Base-by-base conservation (phyloP, 2,329 filamentous ascomycete genomes). In the Cryphonectria carpinicola region DNA sequence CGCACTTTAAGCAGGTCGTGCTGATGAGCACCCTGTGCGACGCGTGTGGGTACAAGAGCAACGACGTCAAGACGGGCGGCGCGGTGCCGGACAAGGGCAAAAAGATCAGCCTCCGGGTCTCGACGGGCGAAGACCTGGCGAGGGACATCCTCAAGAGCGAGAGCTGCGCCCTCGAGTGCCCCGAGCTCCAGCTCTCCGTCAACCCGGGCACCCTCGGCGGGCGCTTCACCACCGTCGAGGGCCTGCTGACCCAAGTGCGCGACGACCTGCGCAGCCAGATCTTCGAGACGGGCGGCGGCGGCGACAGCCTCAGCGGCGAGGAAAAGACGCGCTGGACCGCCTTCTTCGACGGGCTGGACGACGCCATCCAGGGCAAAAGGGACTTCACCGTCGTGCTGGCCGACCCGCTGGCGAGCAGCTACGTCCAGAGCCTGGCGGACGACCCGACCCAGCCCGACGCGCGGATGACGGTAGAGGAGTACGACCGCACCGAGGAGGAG, bases 91-190 rank as follows among this genome's bases (percentile, higher is more conserved):
- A 92, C 69, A 90, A 92, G 79, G 96, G 96, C 72, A 92, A 92
- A 80, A 92, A 90, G 75, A 97, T 98, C 76, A 94, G 88, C 0
- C 86, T 99, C 37, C 84, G 86, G 67, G 92, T 98, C 69, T 85
- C 90, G 71, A 89, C 82, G 46, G 79, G 84, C 43, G 87, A 90
- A 71, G 96, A 99, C 80, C 87, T 99, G 60, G 92, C 91, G 17
- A 90, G 96, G 73, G 96, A 99, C 78, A 97, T 99, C 72, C 90
- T 99, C 77, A 99, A 99, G 85, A 94, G 93, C 75, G 96, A 99
- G 81, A 96, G 92, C 37, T 98, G 96, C 78, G 91, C 90, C 17
- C 86, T 99, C 72, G 89, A 91, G 77, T 97, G 94, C 79, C 92
- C 94, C 0, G 95, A 99, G 79, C 90, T 98, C 25, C 89, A 91